Evolutionary conservation across 1,139 yeast genomes (phyloP).

Genomic region (Debaryomycetaceae sp.): DNA sequence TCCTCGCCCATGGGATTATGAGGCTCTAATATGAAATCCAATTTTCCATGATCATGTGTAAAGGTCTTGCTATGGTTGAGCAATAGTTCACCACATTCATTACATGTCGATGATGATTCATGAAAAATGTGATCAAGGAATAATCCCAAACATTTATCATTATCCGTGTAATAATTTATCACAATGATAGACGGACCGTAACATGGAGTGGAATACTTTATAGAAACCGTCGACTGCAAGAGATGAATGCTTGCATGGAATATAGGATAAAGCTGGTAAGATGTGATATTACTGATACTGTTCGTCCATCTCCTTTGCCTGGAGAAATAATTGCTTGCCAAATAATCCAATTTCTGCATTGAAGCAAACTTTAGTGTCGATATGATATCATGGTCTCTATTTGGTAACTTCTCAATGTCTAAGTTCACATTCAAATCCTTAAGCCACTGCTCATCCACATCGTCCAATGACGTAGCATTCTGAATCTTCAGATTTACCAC

Average conservation of each 20-base stretch:
- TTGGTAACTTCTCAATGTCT: slow-evolving; percentile 29
- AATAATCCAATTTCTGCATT: slow-evolving; percentile 25
- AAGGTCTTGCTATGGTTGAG: slow-evolving; percentile 81
- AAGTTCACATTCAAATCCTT: slow-evolving; percentile 26
- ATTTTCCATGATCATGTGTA: slow-evolving; percentile 83
- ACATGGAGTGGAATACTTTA: slow-evolving; percentile 87
- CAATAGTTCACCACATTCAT: slow-evolving; percentile 74
- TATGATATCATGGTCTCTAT: slow-evolving; percentile 34
- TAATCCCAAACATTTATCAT: slow-evolving; percentile 86
- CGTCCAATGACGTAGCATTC: slow-evolving; percentile 16
- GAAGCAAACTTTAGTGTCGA: slow-evolving; percentile 37
- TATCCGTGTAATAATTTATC: slow-evolving; percentile 87
- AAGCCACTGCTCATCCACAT: slow-evolving; percentile 21
- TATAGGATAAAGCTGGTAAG: slow-evolving; percentile 45
- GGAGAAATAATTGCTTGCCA: slow-evolving; percentile 27
- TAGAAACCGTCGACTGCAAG: slow-evolving; percentile 77
- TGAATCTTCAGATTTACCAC: slow-evolving; percentile 23
- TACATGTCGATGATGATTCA: slow-evolving; percentile 66
- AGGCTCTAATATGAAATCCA: slow-evolving; percentile 72
- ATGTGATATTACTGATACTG: slow-evolving; percentile 29
- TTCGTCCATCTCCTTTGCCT: slow-evolving; percentile 41
- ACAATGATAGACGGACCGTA: slow-evolving; percentile 81
- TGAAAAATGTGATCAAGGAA: slow-evolving; percentile 77
- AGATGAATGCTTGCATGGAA: slow-evolving; percentile 76
- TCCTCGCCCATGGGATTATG: slow-evolving; percentile 45